Evolutionary conservation across 306 rosid genomes (phyloP), one percentile per base, ranked within the genome.

Genomic region (Prunus campanulata): DNA sequence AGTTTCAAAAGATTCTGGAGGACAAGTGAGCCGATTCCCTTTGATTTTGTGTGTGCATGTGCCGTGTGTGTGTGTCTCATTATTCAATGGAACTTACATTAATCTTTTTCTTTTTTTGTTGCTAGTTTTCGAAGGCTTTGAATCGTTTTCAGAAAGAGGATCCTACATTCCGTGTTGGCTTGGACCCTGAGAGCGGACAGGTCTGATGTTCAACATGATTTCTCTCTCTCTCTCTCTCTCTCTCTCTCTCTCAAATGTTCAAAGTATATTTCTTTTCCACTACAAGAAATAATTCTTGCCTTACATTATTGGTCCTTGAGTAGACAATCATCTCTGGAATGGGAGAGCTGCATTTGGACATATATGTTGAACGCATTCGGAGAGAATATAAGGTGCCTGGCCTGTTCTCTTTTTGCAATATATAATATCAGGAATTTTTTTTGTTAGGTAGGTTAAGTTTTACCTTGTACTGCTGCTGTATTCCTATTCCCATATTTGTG

Each of bases 131-230:
- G 32, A 95, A 92, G 87, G 99, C 99, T 83, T 82, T 95, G 82
- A 95, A 95, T 82, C 96, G 99, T 70, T 95, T 95, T 86, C 99
- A 95, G 79, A 95, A 20, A 78, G 99, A 95, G 88, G 99, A 95
- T 65, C 99, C 99, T 76, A 95, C 99, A 64, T 95, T 95, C 85
- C 97, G 97, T 66, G 99, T 95, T 85, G 97, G 99, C 70, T 84
- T 95, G 84, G 99, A 95, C 78, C 86, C 97, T 47, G 99, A 95
- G 90, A 95, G 97, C 44, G 97, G 97, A 74, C 97, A 95, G 99
- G 97, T 95, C 68, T 78, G 83, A 83, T 54, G 79, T 72, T 50
- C 42, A 14, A 27, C 50, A 44, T 68, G 56, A 49, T 75, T 14
- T 77, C 50, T 27, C 71, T 35, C 35, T 69, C 72, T 19, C 27